These are phyloP conservation scores for Mallotus japonicus DNA, from an alignment of 441 rosid species.

Conservation along the genomic window DNA sequence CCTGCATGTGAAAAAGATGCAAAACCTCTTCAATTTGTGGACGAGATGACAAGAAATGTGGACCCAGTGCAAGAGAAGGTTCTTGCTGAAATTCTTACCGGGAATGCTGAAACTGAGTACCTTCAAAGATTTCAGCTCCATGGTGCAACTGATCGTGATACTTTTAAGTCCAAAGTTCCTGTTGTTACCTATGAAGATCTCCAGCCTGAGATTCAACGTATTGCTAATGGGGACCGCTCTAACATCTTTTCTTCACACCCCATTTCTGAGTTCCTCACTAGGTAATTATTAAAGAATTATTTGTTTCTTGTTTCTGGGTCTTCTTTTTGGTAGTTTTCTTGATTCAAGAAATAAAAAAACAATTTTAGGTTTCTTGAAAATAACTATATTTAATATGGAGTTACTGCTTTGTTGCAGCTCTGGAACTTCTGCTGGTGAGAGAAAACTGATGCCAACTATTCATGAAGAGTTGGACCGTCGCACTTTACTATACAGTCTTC, in stretches of 20 bases:
- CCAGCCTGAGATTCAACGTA: conserved; percentile 83
- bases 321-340: neutral
- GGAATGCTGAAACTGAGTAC: conserved; percentile 75
- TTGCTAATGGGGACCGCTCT: conserved; percentile 88
- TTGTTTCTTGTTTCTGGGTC: neutral
- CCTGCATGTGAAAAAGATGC: conserved; percentile 76
- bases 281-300: conserved; percentile 32
- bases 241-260: conserved; percentile 80
- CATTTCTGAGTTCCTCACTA: conserved; percentile 92
- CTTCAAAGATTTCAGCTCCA: conserved; percentile 50
- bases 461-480: conserved; percentile 89
- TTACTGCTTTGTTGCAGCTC: conserved; percentile 46
- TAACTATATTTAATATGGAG: neutral
- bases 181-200: conserved; percentile 80
- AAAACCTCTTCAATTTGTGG: conserved; percentile 71
- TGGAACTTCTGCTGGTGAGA: conserved; percentile 97
- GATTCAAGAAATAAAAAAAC: neutral
- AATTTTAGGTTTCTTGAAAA: neutral
- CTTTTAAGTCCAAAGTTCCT: conserved; percentile 71
- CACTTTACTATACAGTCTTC: conserved; percentile 78
- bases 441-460: conserved; percentile 95
- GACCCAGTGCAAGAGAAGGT: conserved; percentile 61
- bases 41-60: conserved; percentile 67
- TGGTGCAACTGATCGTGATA: conserved; percentile 61
- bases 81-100: conserved; percentile 56